A percentile compares a stretch with the other conserved stretches of the same genome.
phyloP scores from a whole-genome alignment of 2,329 filamentous ascomycete genomes.

The Dothideomycetes sp. region DNA sequence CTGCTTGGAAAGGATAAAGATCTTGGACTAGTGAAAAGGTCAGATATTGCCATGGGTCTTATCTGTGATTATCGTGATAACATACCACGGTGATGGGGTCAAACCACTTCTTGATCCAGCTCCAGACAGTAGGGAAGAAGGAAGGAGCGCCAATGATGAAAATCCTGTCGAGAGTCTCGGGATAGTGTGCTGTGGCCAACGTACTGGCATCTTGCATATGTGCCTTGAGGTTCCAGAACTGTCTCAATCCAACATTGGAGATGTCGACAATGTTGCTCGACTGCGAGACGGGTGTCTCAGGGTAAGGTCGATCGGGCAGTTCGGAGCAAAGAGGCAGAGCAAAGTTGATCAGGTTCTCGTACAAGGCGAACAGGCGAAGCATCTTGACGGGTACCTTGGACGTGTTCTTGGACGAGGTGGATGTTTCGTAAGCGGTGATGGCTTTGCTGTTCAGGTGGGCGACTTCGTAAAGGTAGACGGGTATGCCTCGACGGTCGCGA shows the following conservation, averaged over 20 bases:
- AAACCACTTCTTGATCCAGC: conserved; percentile 93
- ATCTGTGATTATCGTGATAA: too few species aligned
- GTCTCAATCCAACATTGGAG: conserved; percentile 73
- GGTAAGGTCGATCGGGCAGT: conserved; percentile 59
- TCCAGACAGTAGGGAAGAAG: conserved; percentile 90
- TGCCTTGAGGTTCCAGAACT: conserved; percentile 88
- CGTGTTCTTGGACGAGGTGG: conserved; percentile 49
- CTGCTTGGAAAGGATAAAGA: conserved; percentile 70
- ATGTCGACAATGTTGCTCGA: conserved; percentile 96
- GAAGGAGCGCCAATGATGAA: conserved; percentile 81
- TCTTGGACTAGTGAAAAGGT: conserved; percentile 57
- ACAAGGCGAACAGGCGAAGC: conserved; percentile 80
- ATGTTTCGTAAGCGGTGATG: conserved; percentile 68
- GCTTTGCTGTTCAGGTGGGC: conserved; percentile 73
- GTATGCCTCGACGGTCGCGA: conserved; percentile 81
- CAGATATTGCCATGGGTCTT: too few species aligned
- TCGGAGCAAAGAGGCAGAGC: conserved; percentile 76
- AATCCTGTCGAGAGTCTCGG: conserved; percentile 81
- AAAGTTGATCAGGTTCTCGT: conserved; percentile 86
- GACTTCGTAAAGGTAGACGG: conserved; percentile 85
- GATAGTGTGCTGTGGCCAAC: conserved; percentile 86
- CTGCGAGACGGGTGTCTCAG: conserved; percentile 79
- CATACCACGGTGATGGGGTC: conserved; percentile 64
- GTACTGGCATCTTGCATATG: conserved; percentile 91
- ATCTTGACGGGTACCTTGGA: conserved; percentile 64